Evolutionary conservation across 2,329 filamentous ascomycete species (phyloP).

Genomic region (Knufia petricola): DNA sequence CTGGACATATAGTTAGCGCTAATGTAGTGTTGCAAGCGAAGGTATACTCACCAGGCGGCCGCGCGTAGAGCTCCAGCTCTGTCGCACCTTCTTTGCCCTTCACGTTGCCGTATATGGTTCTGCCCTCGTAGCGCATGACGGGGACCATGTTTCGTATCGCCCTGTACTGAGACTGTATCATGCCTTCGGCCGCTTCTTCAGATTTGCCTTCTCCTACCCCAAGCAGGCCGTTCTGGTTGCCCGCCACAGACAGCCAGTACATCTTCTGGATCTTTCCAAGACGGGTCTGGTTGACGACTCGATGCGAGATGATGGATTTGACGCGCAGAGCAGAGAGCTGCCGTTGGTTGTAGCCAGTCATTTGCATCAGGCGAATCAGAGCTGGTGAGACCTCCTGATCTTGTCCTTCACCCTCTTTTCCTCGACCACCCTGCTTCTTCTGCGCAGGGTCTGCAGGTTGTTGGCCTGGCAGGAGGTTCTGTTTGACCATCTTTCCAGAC

Average conservation of each 20-base stretch:
- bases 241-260: constrained; percentile 71
- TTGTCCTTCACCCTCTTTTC: background rate
- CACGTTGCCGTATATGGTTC: constrained; percentile 83
- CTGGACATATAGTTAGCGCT: constrained; percentile 39
- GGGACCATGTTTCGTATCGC: constrained; percentile 90
- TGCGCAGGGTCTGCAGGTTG: background rate
- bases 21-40: background rate
- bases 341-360: constrained; percentile 44
- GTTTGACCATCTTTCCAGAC: constrained; percentile 35
- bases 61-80: constrained; percentile 67
- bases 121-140: constrained; percentile 79
- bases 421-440: background rate
- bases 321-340: constrained; percentile 47
- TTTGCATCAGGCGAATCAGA: constrained; percentile 44
- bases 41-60: constrained; percentile 68
- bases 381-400: constrained; percentile 16
- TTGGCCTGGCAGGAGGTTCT: constrained; percentile 13
- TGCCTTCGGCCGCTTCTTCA: constrained; percentile 58
- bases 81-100: constrained; percentile 80
- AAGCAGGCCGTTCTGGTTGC: constrained; percentile 75
- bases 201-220: constrained; percentile 88
- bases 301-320: constrained; percentile 65
- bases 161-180: constrained; percentile 62
- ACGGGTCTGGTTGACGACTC: constrained; percentile 85
- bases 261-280: constrained; percentile 79